Conservation (phyloP, 495 filamentous ascomycete species). For the Elasticomyces elasticus region DNA sequence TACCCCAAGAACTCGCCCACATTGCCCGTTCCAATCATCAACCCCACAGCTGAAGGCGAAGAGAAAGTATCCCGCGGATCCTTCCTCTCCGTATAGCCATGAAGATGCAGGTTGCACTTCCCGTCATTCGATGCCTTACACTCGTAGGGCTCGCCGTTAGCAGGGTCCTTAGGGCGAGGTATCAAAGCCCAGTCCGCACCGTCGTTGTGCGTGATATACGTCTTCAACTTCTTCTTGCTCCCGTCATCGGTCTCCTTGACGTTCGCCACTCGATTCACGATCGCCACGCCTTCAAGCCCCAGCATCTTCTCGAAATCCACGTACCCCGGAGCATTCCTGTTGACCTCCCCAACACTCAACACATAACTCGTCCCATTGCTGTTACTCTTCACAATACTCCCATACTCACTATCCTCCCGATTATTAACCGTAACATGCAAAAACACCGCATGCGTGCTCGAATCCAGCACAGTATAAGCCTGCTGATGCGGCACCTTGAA, state of each 20-base stretch:
- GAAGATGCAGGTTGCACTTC: slow-evolving; percentile 78
- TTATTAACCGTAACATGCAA: slow-evolving; percentile 73
- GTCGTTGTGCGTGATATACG: slow-evolving; percentile 91
- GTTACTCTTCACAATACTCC: slow-evolving; percentile 93
- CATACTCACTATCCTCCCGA: slow-evolving; percentile 52
- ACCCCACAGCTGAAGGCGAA: slow-evolving; percentile 74
- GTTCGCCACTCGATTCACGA: slow-evolving; percentile 80
- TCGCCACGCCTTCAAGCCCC: slow-evolving; percentile 75
- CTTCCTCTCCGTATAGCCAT: slow-evolving; percentile 82
- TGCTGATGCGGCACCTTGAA: slow-evolving; percentile 64
- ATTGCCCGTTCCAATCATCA: slow-evolving; percentile 88
- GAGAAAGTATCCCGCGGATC: slow-evolving; percentile 75
- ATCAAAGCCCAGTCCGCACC: slow-evolving; percentile 75
- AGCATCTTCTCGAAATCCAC: slow-evolving; percentile 96
- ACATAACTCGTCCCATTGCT: slow-evolving; percentile 95
- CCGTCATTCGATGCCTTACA: slow-evolving; percentile 54
- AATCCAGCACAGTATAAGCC: slow-evolving; percentile 86
- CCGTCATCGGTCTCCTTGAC: slow-evolving; percentile 48
- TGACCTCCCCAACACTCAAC: slow-evolving; percentile 64
- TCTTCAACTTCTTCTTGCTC: slow-evolving; percentile 68
- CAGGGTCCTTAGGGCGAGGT: slow-evolving; percentile 55
- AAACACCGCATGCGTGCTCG: slow-evolving; percentile 85
- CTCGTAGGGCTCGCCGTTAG: slow-evolving; percentile 55
- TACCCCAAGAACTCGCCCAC: slow-evolving; percentile 60
- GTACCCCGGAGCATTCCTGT: slow-evolving; percentile 61